Percentiles rank a stretch among this genome's conserved stretches.
Conservation (phyloP, 257 asterid species). For the Nicotiana tabacum region DNA sequence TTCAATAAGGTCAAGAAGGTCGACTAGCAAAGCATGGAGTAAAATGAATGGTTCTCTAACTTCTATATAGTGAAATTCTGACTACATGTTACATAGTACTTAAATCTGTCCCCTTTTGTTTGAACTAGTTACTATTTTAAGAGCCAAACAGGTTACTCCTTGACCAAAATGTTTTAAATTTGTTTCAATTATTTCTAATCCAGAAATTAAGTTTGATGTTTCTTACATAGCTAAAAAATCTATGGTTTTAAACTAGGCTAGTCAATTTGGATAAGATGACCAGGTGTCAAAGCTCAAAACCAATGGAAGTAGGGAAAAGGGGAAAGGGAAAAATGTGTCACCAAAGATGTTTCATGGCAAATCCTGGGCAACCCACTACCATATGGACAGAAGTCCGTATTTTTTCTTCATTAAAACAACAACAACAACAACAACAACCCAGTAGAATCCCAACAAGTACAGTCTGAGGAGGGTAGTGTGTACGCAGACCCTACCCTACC, state of each 20-base stretch:
- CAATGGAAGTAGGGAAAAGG: neutral
- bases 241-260: neutral
- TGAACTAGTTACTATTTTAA: neutral
- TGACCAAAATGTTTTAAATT: neutral
- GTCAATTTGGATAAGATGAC: conserved; percentile 2
- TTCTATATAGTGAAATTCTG: neutral
- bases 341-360: neutral
- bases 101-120: neutral
- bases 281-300: neutral
- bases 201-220: neutral
- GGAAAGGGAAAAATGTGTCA: neutral
- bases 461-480: too few relatives aligned
- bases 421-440: too few relatives aligned
- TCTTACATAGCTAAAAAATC: neutral
- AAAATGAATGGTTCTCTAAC: neutral
- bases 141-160: neutral
- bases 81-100: neutral
- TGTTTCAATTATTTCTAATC: neutral
- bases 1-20: neutral
- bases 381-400: neutral
- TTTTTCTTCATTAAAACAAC: neutral
- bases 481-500: too few relatives aligned
- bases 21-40: neutral
- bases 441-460: too few relatives aligned
- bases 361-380: neutral